Evolutionary conservation across 306 rosid genomes (phyloP).

Genomic region (Comarum palustre): DNA sequence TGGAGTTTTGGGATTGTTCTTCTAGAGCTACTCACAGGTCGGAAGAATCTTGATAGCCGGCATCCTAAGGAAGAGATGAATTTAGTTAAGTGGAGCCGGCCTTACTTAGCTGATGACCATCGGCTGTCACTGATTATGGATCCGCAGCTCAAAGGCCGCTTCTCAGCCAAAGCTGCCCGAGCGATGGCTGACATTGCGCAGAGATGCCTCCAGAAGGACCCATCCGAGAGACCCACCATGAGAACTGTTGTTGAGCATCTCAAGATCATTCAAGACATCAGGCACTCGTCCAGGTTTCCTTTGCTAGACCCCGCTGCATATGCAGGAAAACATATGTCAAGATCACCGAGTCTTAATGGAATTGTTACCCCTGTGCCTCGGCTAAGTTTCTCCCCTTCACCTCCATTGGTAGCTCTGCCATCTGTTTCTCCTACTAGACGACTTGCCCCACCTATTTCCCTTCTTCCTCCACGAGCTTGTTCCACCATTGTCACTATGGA

Average conservation of each 20-base stretch:
- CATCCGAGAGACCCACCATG: constrained; percentile 95
- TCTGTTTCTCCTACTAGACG: constrained; percentile 67
- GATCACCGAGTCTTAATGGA: constrained; percentile 90
- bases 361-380: constrained; percentile 60
- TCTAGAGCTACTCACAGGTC: constrained; percentile 85
- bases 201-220: constrained; percentile 89
- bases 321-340: constrained; percentile 63
- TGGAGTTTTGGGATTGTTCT: constrained; percentile 95
- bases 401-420: constrained; percentile 48
- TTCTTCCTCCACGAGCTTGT: constrained; percentile 60
- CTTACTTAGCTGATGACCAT: constrained; percentile 73
- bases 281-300: constrained; percentile 76
- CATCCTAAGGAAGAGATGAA: constrained; percentile 95
- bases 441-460: constrained; percentile 34
- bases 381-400: constrained; percentile 73
- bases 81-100: constrained; percentile 92
- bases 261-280: constrained; percentile 72
- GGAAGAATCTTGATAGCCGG: constrained; percentile 84
- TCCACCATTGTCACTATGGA: constrained; percentile 64
- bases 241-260: constrained; percentile 77
- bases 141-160: constrained; percentile 84
- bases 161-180: constrained; percentile 85
- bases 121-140: constrained; percentile 91
- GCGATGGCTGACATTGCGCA: constrained; percentile 84
- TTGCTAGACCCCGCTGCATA: constrained; percentile 71